These are phyloP conservation scores for Avena eriantha DNA, from an alignment of 176 grass and related monocot species.

Conservation along the genomic window DNA sequence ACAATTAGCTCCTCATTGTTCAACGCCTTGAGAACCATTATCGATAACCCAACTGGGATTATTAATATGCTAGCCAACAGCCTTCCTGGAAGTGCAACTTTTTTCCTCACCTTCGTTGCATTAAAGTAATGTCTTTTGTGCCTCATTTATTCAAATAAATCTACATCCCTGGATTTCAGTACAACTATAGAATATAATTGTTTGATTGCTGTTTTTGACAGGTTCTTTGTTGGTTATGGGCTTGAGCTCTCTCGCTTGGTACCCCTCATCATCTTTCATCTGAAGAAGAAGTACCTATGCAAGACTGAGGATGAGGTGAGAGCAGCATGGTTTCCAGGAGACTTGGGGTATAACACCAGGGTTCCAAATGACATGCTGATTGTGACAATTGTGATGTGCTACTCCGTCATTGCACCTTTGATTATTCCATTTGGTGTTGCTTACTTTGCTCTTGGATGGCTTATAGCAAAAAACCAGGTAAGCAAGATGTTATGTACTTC, in stretches of 20 bases:
- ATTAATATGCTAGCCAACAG: conserved; percentile 48
- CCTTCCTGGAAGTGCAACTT: conserved; percentile 83
- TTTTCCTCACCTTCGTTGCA: conserved; percentile 90
- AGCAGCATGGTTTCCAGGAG: conserved; percentile 81
- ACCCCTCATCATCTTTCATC: conserved; percentile 88
- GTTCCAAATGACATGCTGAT: conserved; percentile 94
- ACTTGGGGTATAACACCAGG: conserved; percentile 72
- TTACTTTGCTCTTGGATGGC: conserved; percentile 93
- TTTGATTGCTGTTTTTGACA: conserved; percentile 44
- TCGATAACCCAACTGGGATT: conserved; percentile 32
- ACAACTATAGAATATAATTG: conserved; percentile 30
- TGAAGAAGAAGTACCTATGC: conserved; percentile 95
- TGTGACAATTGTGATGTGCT: conserved; percentile 79
- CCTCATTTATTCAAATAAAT: conserved; percentile 11
- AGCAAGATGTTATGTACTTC: conserved; percentile 22
- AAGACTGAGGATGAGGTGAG: conserved; percentile 88
- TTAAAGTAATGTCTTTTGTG: conserved; percentile 66
- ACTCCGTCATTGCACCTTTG: conserved; percentile 87
- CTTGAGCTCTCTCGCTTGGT: conserved; percentile 90
- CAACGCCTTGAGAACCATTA: conserved; percentile 42
- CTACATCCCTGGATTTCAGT: conserved; percentile 11
- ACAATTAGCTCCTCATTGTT: conserved; percentile 60
- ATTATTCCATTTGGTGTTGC: conserved; percentile 85
- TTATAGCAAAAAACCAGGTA: conserved; percentile 84
- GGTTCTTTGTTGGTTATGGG: conserved; percentile 96